phyloP scores from a whole-genome alignment of 768 basidiomycete species.

The Phallus indusiatus region DNA sequence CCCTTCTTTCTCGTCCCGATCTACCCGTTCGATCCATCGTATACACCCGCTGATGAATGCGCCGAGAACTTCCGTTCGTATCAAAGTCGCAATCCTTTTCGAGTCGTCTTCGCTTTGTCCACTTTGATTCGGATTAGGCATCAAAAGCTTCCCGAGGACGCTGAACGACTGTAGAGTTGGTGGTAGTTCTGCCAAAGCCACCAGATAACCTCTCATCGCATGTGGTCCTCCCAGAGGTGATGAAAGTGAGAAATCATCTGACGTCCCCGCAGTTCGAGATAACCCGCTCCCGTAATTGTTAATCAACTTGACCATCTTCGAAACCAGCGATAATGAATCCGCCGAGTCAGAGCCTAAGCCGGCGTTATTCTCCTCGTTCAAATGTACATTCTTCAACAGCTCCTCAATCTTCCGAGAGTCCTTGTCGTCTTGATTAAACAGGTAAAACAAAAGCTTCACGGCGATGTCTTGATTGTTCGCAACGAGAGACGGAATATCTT shows the following conservation, averaged over 20 bases:
- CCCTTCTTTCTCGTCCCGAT: slow-evolving; percentile 60
- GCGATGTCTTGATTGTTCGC: slow-evolving; percentile 8
- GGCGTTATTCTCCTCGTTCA: background rate
- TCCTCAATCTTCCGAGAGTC: background rate
- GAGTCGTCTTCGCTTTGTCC: slow-evolving; percentile 21
- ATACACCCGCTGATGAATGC: slow-evolving; percentile 64
- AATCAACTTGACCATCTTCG: background rate
- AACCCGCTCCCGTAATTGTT: background rate
- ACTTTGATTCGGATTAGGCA: slow-evolving; percentile 34
- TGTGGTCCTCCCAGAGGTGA: slow-evolving; percentile 3
- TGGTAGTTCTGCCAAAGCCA: slow-evolving; percentile 55
- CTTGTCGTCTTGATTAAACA: slow-evolving; percentile 1
- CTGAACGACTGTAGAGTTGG: slow-evolving; percentile 69
- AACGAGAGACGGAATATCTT: slow-evolving; percentile 3
- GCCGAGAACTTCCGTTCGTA: slow-evolving; percentile 56
- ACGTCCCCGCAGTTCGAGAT: background rate
- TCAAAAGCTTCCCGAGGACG: slow-evolving; percentile 57
- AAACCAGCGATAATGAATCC: background rate
- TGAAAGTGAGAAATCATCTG: background rate
- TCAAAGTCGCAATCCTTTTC: slow-evolving; percentile 49
- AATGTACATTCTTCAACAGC: background rate
- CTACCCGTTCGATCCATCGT: slow-evolving; percentile 60
- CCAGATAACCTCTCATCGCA: slow-evolving; percentile 33
- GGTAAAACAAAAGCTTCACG: background rate
- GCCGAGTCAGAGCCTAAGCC: background rate